These are phyloP conservation scores for Sphaerulina populicola DNA, from an alignment of 2,329 filamentous ascomycete species.

Conservation along the genomic window DNA sequence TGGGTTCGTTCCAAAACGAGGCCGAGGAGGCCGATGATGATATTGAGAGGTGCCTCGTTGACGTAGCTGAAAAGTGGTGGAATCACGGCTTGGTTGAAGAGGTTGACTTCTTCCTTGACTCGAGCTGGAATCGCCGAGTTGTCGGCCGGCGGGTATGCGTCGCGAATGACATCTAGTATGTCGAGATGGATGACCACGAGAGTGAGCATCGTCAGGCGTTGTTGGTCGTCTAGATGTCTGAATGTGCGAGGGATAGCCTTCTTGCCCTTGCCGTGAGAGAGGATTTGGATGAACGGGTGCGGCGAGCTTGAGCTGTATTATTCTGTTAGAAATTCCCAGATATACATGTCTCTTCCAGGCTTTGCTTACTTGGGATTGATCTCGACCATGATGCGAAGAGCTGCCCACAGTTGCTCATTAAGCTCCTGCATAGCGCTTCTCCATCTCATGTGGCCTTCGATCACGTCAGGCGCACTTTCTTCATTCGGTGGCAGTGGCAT, in stretches of 20 bases:
- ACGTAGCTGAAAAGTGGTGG: constrained; percentile 83
- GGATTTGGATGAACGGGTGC: constrained; percentile 92
- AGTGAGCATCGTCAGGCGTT: constrained; percentile 88
- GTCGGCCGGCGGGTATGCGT: constrained; percentile 62
- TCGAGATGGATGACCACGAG: constrained; percentile 94
- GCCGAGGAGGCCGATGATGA: constrained; percentile 82
- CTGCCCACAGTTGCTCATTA: constrained; percentile 73
- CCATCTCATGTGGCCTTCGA: constrained; percentile 73
- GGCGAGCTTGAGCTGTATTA: constrained; percentile 53
- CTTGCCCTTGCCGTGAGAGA: constrained; percentile 92
- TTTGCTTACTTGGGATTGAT: constrained; percentile 51
- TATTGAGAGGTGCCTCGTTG: constrained; percentile 80
- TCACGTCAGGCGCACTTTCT: constrained; percentile 57
- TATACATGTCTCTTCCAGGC: not conserved
- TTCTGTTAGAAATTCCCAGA: constrained; percentile 8
- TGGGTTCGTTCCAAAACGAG: constrained; percentile 75
- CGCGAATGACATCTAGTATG: constrained; percentile 77
- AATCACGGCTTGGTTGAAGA: constrained; percentile 83
- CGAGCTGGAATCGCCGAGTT: constrained; percentile 65
- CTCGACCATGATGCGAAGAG: constrained; percentile 86
- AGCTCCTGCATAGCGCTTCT: constrained; percentile 60
- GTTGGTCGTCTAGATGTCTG: constrained; percentile 82
- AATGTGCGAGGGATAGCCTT: constrained; percentile 92
- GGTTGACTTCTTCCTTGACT: constrained; percentile 82
- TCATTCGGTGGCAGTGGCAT: constrained; percentile 62